Percentiles rank a stretch among this genome's conserved stretches.
Conservation (phyloP, 2,329 filamentous ascomycete species). For the Gnomoniopsis smithogilvyi region DNA sequence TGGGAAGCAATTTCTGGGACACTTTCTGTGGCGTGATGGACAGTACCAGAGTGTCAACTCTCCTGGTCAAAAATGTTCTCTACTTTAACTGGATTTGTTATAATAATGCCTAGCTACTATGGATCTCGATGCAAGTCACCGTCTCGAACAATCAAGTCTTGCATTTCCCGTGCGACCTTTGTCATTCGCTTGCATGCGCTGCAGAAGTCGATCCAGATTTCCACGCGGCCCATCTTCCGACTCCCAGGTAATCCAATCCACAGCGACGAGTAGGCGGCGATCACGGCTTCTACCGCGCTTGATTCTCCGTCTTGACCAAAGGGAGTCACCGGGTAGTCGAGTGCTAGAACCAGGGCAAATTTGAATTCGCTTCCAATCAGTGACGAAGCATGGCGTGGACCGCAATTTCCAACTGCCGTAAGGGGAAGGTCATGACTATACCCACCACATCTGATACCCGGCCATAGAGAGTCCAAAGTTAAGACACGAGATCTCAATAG, state of each 20-base stretch:
- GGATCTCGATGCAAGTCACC: too few species aligned
- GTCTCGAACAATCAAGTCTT: too few species aligned
- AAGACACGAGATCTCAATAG: neutral
- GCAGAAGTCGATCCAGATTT: neutral
- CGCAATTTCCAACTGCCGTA: slow-evolving; percentile 8
- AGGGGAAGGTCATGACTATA: slow-evolving; percentile 14
- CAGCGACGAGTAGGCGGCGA: neutral
- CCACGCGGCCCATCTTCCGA: neutral
- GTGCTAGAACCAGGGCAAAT: neutral
- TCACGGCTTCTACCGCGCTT: neutral
- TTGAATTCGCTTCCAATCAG: neutral
- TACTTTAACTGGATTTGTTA: too few species aligned
- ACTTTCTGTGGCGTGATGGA: too few species aligned
- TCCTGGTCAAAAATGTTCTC: too few species aligned
- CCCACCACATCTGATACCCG: neutral
- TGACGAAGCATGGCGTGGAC: slow-evolving; percentile 6
- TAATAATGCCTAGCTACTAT: too few species aligned
- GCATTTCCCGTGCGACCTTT: too few species aligned
- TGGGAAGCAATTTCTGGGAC: too few species aligned
- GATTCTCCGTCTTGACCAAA: neutral
- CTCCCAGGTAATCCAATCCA: neutral
- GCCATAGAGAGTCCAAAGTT: neutral
- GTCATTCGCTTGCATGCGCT: neutral
- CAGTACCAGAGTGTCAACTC: too few species aligned
- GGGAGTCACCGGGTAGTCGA: neutral